Evolutionary conservation across 495 filamentous ascomycete species (phyloP), one percentile per base, ranked within the genome.

Genomic region (Hypoxylon subgilvum): DNA sequence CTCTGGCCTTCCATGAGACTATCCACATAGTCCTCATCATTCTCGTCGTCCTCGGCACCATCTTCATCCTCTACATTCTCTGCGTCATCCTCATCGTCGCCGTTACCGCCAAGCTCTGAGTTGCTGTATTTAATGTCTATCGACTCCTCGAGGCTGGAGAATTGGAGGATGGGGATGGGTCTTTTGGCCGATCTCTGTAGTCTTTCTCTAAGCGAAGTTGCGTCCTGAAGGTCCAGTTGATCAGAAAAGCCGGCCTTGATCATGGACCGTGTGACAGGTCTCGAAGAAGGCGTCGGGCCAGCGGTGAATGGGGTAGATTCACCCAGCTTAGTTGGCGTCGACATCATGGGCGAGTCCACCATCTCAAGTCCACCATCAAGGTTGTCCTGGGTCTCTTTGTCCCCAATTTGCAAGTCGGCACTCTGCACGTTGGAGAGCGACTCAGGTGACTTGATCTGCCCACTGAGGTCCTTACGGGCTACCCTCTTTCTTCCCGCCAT

Each of bases 241-340:
- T 22, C 23, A 3, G 22, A 34, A n/a, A 25, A 39, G 3, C n/a
- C 14, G 19, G 19, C 3, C 17, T 38, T 54, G 28, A 36, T 30
- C 43, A 63, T 63, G 7, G 60, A 63, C 7, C 60, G 53, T 23
- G 60, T 63, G 13, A 58, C n/a, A 16, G 53, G 60, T 12, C 60
- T 28, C n/a, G 60, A 30, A 17, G 21, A 42, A 17, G 38, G 9
- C 9, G 18, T 14, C 4, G 34, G 40, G 14, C 2, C 3, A 49
- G 10, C 0, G 6, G 45, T 28, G 10, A 19, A 27, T 1, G 30
- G 27, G 10, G 44, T 39, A 19, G 6, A 32, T 6, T 4, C 17
- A 6, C 7, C 34, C 21, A 14, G 18, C n/a, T 54, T 53, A n/a
- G 38, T 16, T 0, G 60, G 53, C 2, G 54, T 63, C 19, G 31